A percentile compares a stretch with the other conserved stretches of the same genome.
These are phyloP conservation scores for Ascochyta koolunga DNA, from an alignment of 2,329 filamentous ascomycete species.

Conservation along the genomic window DNA sequence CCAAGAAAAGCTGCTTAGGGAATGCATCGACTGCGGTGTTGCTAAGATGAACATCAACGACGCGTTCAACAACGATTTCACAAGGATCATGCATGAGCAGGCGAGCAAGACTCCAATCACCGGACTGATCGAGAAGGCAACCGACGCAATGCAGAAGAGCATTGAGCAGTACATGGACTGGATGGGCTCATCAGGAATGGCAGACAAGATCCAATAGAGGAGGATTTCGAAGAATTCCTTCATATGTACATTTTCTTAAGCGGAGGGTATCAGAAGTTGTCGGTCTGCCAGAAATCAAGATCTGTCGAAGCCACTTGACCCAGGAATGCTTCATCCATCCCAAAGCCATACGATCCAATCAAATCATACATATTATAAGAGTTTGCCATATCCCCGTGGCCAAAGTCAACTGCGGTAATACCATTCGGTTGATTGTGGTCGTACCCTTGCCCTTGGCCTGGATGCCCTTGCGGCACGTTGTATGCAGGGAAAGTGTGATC, in stretches of 20 bases:
- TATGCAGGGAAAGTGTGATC: slow-evolving; percentile 12
- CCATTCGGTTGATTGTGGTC: slow-evolving; percentile 4
- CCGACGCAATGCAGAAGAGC: slow-evolving; percentile 60
- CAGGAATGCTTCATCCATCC: slow-evolving; percentile 41
- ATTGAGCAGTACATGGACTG: slow-evolving; percentile 64
- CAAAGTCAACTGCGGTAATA: slow-evolving; percentile 10
- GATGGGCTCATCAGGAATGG: slow-evolving; percentile 48
- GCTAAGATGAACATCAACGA: slow-evolving; percentile 66
- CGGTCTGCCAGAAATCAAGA: slow-evolving; percentile 39
- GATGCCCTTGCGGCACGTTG: slow-evolving; percentile 5
- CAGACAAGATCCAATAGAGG: slow-evolving; percentile 29
- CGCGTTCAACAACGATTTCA: slow-evolving; percentile 60
- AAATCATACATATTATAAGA: slow-evolving; percentile 30
- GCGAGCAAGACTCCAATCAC: slow-evolving; percentile 61
- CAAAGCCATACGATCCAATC: slow-evolving; percentile 41
- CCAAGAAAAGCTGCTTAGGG: slow-evolving; percentile 58
- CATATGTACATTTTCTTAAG: slow-evolving; percentile 4
- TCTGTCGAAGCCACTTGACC: slow-evolving; percentile 37
- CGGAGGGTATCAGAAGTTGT: slow-evolving; percentile 26
- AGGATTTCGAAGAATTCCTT: slow-evolving; percentile 5
- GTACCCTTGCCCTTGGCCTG: slow-evolving; percentile 2
- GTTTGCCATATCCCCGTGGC: slow-evolving; percentile 14
- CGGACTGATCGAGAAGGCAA: slow-evolving; percentile 61
- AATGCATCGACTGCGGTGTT: slow-evolving; percentile 62
- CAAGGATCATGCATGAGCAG: slow-evolving; percentile 55